Base-by-base conservation (phyloP, 352 stramenopile genomes). In the Globisporangium recalcitrans region DNA sequence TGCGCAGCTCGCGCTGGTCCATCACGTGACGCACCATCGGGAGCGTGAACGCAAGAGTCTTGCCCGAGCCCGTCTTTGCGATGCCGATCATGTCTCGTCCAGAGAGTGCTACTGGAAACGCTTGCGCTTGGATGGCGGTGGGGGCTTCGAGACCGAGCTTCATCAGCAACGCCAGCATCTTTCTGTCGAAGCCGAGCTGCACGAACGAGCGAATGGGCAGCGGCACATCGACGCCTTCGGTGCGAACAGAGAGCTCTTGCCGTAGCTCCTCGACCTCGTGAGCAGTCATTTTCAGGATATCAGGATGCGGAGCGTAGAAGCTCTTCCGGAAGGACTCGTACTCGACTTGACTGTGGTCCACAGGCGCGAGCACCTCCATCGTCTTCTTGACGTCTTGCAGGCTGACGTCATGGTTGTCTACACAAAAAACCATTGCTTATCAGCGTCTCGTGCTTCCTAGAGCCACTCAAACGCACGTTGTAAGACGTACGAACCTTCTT, bases 11-110 rank as follows among this genome's bases (percentile, higher is more conserved):
- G 9, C 85, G 73, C 73, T 97, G 89, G 63, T 94, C 85, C 85
- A 96, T 95, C 9, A 96, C 75, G 46, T 93, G 84, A 14, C 75
- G 71, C 47, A 99, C 78, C 70, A 98, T 88, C n/a, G 97, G 97
- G 58, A 98, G 68, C 16, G 97, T 88, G 75, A 99, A 99, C 4
- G 97, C 94, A 29, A 99, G 85, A 10, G 97, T 99, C 78, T 99
- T 99, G 2, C 97, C 97, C 2, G 87, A 98, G 27, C 97, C 97
- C 1, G 97, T 99, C 80, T 99, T 96, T 53, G 96, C 94, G 52
- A 95, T 96, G 31, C 73, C 86, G 54, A 95, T 90, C 52, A 95
- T 68, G 64, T 95, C 86, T 29, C 82, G 66, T 0, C 88, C 88
- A 0, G 72, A 82, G 52, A 97, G 64, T 4, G 87, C 86, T 13